Percentiles rank a stretch among this genome's conserved stretches.
Evolutionary conservation across 2,329 filamentous ascomycete genomes (phyloP).

Genomic region (Trichoderma koningiopsis): DNA sequence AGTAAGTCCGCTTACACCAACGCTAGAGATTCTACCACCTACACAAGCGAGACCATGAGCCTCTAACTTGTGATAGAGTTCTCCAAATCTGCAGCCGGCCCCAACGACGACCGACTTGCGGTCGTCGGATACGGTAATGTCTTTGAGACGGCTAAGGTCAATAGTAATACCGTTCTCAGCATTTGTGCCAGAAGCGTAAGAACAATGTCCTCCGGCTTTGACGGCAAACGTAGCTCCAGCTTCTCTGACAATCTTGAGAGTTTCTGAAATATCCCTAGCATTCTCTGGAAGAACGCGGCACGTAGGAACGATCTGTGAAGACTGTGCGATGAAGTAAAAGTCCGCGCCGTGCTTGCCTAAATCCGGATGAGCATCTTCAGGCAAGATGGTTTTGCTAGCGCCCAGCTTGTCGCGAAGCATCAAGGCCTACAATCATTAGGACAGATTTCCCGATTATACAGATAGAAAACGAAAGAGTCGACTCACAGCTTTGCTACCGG

Average conservation of each 20-base stretch:
- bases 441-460: too few species aligned
- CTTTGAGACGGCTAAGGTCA: not conserved
- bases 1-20: not conserved
- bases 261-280: not conserved
- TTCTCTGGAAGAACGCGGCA: not conserved
- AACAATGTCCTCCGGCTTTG: not conserved
- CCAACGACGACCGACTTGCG: not conserved
- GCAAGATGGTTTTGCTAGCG: not conserved
- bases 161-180: conserved; percentile 7
- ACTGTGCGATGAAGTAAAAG: conserved; percentile 2
- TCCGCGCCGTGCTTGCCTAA: not conserved
- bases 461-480: too few species aligned
- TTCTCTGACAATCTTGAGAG: not conserved
- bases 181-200: not conserved
- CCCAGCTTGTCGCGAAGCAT: not conserved
- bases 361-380: not conserved
- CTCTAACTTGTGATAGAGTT: not conserved
- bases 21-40: not conserved
- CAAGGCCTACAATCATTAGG: not conserved
- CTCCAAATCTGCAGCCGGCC: conserved; percentile 1
- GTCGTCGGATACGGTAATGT: not conserved
- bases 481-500: not conserved
- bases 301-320: not conserved
- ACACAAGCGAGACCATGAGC: not conserved
- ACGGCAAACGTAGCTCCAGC: conserved; percentile 8